Evolutionary conservation across 2,329 filamentous ascomycete genomes (phyloP).

Genomic region (Penicillium expansum): DNA sequence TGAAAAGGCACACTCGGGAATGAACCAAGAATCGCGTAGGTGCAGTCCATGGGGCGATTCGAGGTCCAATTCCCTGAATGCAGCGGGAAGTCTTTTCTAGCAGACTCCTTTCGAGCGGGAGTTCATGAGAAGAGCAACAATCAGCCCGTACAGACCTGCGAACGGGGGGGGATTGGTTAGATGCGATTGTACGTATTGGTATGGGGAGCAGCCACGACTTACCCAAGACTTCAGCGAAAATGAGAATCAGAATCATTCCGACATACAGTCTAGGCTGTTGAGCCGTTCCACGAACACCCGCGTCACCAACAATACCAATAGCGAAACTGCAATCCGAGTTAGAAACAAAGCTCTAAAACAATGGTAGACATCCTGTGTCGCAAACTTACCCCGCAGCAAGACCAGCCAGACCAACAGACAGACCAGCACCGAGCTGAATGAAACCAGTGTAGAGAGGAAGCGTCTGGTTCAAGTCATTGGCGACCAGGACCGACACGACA

Average conservation of each 20-base stretch:
- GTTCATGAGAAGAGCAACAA: conserved; percentile 99
- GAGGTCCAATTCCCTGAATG: conserved; percentile 9
- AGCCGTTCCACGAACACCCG: conserved; percentile 52
- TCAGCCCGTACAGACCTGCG: conserved; percentile 94
- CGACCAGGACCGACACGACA: conserved; percentile 83
- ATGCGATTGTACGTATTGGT: conserved; percentile 26
- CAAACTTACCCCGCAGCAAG: conserved; percentile 64
- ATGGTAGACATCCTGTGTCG: not conserved
- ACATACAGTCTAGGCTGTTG: conserved; percentile 70
- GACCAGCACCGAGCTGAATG: conserved; percentile 80
- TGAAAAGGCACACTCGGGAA: conserved; percentile 9
- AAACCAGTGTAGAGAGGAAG: conserved; percentile 76
- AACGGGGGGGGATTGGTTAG: not conserved
- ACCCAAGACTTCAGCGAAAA: conserved; percentile 99
- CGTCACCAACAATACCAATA: conserved; percentile 74
- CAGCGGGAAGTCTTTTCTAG: conserved; percentile 39
- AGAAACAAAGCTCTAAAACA: conserved; percentile 4
- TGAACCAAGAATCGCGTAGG: conserved; percentile 2
- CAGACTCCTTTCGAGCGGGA: conserved; percentile 73
- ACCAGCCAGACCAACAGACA: conserved; percentile 77
- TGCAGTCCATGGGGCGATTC: conserved; percentile 12
- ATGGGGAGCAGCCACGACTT: conserved; percentile 40
- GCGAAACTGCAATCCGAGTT: conserved; percentile 57
- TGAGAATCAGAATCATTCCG: conserved; percentile 98
- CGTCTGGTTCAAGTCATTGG: conserved; percentile 70